These are phyloP conservation scores for Aspergillus sclerotioniger DNA, from an alignment of 495 filamentous ascomycete genomes.

Conservation along the genomic window DNA sequence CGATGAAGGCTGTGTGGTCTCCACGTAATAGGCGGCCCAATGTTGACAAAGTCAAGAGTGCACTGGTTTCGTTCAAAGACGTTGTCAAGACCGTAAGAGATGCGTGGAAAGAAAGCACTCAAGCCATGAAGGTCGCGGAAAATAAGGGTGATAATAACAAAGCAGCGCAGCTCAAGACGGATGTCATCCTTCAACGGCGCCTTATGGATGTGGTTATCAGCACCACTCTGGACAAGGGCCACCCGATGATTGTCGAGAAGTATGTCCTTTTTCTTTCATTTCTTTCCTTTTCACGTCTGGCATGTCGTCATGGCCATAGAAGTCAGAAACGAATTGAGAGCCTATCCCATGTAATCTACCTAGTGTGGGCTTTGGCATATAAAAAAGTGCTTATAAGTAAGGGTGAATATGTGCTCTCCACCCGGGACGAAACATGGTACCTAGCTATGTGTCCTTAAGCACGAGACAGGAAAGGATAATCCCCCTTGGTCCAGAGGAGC, in stretches of 20 bases:
- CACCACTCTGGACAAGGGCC: conserved; percentile 58
- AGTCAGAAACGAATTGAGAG: conserved; percentile 35
- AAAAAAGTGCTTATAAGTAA: conserved; percentile 33
- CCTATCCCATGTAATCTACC: conserved; percentile 34
- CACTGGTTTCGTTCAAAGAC: conserved; percentile 58
- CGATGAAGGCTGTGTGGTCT: conserved; percentile 63
- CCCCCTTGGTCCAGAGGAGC: too few species aligned
- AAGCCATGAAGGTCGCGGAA: conserved; percentile 56
- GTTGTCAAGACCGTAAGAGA: conserved; percentile 62
- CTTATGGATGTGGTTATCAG: conserved; percentile 59
- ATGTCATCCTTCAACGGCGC: conserved; percentile 57
- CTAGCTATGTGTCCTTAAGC: conserved; percentile 26
- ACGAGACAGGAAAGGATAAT: conserved; percentile 32
- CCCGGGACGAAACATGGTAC: conserved; percentile 12
- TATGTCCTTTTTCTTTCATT: conserved; percentile 41
- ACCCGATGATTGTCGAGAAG: conserved; percentile 64
- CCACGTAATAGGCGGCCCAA: conserved; percentile 47
- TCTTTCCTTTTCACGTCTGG: conserved; percentile 15
- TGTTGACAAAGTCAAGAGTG: conserved; percentile 48
- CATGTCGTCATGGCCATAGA: conserved; percentile 34
- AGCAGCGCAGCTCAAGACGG: conserved; percentile 36
- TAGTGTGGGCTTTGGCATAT: conserved; percentile 27
- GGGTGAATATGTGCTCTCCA: conserved; percentile 17
- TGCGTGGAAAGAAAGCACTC: conserved; percentile 58
- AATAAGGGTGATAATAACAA: conserved; percentile 47